A percentile compares a stretch with the other conserved stretches of the same genome.
phyloP scores from a whole-genome alignment of 2,329 filamentous ascomycete species.

The Helotiales sp. region DNA sequence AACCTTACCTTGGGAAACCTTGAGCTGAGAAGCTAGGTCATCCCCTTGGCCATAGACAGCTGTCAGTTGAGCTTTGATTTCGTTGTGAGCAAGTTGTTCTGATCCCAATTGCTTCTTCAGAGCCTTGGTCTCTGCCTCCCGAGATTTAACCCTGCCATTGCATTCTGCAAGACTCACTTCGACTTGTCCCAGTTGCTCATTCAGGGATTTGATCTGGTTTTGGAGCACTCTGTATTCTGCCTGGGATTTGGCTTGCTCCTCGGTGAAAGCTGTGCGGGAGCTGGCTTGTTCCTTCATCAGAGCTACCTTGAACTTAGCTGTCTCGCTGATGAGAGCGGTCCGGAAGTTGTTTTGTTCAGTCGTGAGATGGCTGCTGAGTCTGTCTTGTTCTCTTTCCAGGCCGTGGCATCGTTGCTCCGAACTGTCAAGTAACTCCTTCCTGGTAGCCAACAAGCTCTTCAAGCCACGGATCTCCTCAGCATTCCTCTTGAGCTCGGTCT shows the following conservation, averaged over 20 bases:
- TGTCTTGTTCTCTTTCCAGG: background rate
- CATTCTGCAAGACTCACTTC: background rate
- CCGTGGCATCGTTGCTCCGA: background rate
- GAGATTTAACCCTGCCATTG: background rate
- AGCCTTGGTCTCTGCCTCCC: background rate
- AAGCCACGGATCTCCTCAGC: background rate
- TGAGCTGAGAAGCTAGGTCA: background rate
- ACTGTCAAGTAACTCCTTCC: background rate
- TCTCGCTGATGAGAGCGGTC: no score
- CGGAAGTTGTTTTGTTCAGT: background rate
- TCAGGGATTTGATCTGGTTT: background rate
- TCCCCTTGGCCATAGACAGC: background rate
- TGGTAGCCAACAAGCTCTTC: background rate
- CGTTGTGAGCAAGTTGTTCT: background rate
- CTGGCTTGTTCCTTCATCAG: background rate
- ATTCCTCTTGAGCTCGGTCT: background rate
- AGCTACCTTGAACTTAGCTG: background rate
- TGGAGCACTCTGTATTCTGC: background rate
- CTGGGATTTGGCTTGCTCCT: background rate
- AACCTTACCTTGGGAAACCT: background rate
- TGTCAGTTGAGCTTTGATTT: background rate
- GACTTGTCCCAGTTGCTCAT: background rate
- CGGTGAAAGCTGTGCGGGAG: no score
- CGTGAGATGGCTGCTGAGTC: background rate
- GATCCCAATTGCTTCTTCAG: background rate